Evolutionary conservation across 208 protist genomes (phyloP).

Genomic region (Crithidia sp.): DNA sequence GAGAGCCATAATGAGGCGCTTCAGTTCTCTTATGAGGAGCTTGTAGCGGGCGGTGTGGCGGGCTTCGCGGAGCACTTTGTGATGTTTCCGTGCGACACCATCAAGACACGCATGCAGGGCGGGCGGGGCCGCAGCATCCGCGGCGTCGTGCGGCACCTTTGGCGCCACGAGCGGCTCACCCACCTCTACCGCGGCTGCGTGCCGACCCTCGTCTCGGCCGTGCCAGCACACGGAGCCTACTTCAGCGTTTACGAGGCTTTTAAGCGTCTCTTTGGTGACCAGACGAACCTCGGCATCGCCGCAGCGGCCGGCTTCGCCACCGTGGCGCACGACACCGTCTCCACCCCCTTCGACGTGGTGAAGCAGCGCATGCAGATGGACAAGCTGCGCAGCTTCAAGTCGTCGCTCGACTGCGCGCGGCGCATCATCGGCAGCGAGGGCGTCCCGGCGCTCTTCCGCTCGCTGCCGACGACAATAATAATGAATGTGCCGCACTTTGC

Average conservation of each 20-base stretch:
- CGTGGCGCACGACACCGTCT: conserved; percentile 89
- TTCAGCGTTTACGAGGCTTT: conserved; percentile 92
- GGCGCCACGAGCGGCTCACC: conserved; percentile 57
- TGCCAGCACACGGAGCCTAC: conserved; percentile 93
- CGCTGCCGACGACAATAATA: conserved; percentile 88
- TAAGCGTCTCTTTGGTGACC: conserved; percentile 72
- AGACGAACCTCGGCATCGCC: conserved; percentile 51
- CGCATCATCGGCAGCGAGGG: conserved; percentile 66
- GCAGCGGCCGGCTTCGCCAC: conserved; percentile 70
- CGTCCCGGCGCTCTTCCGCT: conserved; percentile 73
- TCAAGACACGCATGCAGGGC: conserved; percentile 92
- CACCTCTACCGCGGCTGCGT: conserved; percentile 86
- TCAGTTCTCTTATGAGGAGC: conserved; percentile 50
- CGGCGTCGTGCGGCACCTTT: conserved; percentile 38
- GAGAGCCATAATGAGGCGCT: conserved; percentile 30
- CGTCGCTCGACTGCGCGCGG: conserved; percentile 54
- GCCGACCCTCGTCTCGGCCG: conserved; percentile 81
- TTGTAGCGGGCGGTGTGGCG: conserved; percentile 81
- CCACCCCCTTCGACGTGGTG: conserved; percentile 94
- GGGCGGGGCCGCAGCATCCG: conserved; percentile 38
- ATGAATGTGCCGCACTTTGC: conserved; percentile 95
- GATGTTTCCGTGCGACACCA: conserved; percentile 95
- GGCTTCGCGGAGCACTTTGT: conserved; percentile 92
- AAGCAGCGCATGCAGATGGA: conserved; percentile 96
- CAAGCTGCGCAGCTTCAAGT: conserved; percentile 46